Base-by-base conservation (phyloP, 2,329 filamentous ascomycete species). In the Penicillium sp. region DNA sequence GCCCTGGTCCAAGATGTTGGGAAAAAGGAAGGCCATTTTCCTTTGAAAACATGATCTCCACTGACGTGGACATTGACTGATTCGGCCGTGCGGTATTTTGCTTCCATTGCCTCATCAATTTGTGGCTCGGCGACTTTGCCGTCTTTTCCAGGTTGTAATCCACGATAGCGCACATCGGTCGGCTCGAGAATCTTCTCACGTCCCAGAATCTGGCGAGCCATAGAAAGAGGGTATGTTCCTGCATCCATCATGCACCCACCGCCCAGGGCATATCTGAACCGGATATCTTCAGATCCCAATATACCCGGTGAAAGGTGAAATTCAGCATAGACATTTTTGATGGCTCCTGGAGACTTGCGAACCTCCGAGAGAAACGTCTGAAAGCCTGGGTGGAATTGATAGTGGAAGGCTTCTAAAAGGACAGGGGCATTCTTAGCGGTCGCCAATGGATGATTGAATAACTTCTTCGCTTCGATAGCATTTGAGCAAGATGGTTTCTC, bases 201-300 rank as follows among this genome's bases (percentile, higher is more conserved):
- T 17, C 53, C 53, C 19, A 60, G 10, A 15, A 60, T 60, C 28
- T 60, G 59, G 1, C 59, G 59, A 44, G 56, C 53, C n/a, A 35
- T 35, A 10, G 53, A 56, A n/a, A 60, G 26, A 19, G 53, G 49
- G 38, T 60, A 60, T 3, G 59, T 60, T 10, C 53, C 59, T 15
- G 56, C 30, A 24, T 60, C 59, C 59, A 60, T 60, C 47, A 60
- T 22, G 40, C 53, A 56, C 19, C 59, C 59, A 1, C 59, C 59
- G 8, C 26, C 53, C 5, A 60, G 47, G 7, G 35, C 45, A 33
- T 56, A 60, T n/a, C 30, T 30, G 37, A 56, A 60, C 3, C 59
- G 53, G 24, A 60, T 60, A 30, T 60, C 53, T 4, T 35, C 40
- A 26, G 24, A 17, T 2, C 26, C 26, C 2, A 56, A 10, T 8